phyloP scores from a whole-genome alignment of 495 filamentous ascomycete species.

The Barbatosphaeria neglecta region DNA sequence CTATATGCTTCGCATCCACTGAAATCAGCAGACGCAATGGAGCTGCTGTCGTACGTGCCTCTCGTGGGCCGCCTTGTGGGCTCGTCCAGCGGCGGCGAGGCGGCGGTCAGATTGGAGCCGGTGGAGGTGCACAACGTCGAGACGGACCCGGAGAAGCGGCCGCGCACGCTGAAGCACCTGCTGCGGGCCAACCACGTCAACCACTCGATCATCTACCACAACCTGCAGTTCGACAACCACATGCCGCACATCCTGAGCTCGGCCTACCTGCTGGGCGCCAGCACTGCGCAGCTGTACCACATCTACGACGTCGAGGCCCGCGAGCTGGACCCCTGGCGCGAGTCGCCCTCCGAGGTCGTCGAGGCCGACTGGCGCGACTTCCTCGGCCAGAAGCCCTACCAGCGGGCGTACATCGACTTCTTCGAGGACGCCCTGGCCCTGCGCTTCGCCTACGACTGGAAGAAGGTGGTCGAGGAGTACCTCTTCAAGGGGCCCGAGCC shows the following conservation, averaged over 20 bases:
- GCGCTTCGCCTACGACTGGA: constrained; percentile 72
- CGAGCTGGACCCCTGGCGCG: constrained; percentile 65
- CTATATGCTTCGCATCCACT: not conserved
- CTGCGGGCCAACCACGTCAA: constrained; percentile 86
- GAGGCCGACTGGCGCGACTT: constrained; percentile 77
- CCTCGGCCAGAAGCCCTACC: constrained; percentile 65
- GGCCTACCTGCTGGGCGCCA: constrained; percentile 72
- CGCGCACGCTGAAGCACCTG: constrained; percentile 78
- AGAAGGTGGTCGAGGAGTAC: constrained; percentile 60
- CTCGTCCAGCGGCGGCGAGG: constrained; percentile 7
- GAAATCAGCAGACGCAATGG: constrained; percentile 16
- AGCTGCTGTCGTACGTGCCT: constrained; percentile 37
- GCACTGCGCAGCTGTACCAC: constrained; percentile 54
- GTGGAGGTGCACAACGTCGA: constrained; percentile 71
- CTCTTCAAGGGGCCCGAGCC: constrained; percentile 66
- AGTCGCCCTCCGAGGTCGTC: constrained; percentile 73
- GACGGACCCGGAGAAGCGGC: constrained; percentile 61
- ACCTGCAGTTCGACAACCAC: constrained; percentile 78
- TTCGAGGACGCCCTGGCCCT: constrained; percentile 79
- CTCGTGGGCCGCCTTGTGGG: constrained; percentile 31
- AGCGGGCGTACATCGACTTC: constrained; percentile 82
- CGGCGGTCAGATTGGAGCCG: constrained; percentile 50
- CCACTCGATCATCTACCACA: constrained; percentile 68
- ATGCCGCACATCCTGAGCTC: constrained; percentile 73
- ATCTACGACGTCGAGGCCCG: constrained; percentile 70